Base-by-base conservation (phyloP, 164 flowering plant genomes). In the Houttuynia cordata region DNA sequence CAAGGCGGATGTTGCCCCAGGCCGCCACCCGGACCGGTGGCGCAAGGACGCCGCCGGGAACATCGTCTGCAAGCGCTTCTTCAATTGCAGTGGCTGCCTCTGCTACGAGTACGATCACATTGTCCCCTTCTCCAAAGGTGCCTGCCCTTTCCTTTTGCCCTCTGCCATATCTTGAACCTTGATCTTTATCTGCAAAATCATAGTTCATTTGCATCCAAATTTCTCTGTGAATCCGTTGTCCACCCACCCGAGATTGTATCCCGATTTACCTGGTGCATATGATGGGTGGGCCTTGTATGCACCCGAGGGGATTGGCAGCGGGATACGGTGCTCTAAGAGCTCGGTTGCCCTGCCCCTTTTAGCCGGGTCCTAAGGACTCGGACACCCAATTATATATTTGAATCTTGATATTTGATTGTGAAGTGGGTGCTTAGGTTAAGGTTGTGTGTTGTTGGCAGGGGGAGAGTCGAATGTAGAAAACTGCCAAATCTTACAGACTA, bases 101-200 rank as follows among this genome's bases (percentile, higher is more conserved):
- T 94, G 99, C 81, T 94, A 85, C 57, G 96, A 94, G 72, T 94
- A 91, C 68, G 99, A 91, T 66, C 99, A 94, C 74, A 84, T 88
- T 70, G 54, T 91, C 22, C 99, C 99, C n/a, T 94, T 60, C 73
- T 94, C 99, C 67, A 91, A 87, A 88, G 99, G 99, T 90, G 18
- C 15, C 8, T 90, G 18, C 15, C 8, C 30, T 37, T 21, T 3
- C 25, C 12, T 42, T 19, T 62, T 61, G 37, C 53, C 51, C 45
- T 62, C 53, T 25, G 42, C 12, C 23, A 60, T 59, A 6, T 2
- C 37, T 2, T 30, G 37, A 30, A 30, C 37, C 6, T 2, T 30
- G 37, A 30, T 30, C 6, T 30, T 2, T 30, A 30, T 30, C 37
- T 30, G 37, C 37, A n/a, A n/a, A n/a, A n/a, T n/a, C n/a, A n/a